A percentile compares a stretch with the other conserved stretches of the same genome.
These are phyloP conservation scores for Cutaneotrichosporon mucoides DNA, from an alignment of 1,284 basidiomycete genomes.

Conservation along the genomic window DNA sequence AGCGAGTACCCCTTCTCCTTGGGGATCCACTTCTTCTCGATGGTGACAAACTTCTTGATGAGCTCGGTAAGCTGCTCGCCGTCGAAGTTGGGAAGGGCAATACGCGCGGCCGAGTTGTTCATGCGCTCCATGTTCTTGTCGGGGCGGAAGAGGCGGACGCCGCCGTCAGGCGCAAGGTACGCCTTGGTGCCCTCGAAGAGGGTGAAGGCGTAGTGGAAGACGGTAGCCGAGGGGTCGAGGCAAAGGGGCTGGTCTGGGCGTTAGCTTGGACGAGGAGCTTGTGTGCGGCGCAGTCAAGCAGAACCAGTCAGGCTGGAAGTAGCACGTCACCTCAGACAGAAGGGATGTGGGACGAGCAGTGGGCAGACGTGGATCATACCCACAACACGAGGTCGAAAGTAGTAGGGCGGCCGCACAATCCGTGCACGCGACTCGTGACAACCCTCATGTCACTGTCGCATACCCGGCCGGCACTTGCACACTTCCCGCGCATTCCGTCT, in stretches of 20 bases:
- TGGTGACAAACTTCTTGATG: conserved; percentile 79
- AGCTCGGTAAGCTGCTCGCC: conserved; percentile 72
- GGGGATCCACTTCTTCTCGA: conserved; percentile 93
- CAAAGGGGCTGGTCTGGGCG: conserved; percentile 64
- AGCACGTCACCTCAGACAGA: too few species aligned
- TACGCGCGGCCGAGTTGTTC: conserved; percentile 51
- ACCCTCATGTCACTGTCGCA: too few species aligned
- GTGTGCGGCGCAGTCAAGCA: too few species aligned
- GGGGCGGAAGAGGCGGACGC: conserved; percentile 85
- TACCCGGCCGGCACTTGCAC: too few species aligned
- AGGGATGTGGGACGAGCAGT: too few species aligned
- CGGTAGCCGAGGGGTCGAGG: conserved; percentile 78
- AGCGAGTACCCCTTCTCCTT: conserved; percentile 82
- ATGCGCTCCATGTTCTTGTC: conserved; percentile 91
- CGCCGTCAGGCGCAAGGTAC: conserved; percentile 74
- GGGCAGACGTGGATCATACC: too few species aligned
- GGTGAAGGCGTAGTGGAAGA: conserved; percentile 82
- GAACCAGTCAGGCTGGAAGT: too few species aligned
- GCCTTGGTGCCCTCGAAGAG: conserved; percentile 96
- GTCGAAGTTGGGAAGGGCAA: conserved; percentile 63
- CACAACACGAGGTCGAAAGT: too few species aligned
- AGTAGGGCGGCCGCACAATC: too few species aligned
- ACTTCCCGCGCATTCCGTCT: too few species aligned
- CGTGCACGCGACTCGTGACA: too few species aligned
- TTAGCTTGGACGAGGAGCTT: not conserved